A percentile compares a stretch with the other conserved stretches of the same genome.
Evolutionary conservation across 371 early-diverging fungal genomes (phyloP).

Genomic region (Dichotomocladium elegans): DNA sequence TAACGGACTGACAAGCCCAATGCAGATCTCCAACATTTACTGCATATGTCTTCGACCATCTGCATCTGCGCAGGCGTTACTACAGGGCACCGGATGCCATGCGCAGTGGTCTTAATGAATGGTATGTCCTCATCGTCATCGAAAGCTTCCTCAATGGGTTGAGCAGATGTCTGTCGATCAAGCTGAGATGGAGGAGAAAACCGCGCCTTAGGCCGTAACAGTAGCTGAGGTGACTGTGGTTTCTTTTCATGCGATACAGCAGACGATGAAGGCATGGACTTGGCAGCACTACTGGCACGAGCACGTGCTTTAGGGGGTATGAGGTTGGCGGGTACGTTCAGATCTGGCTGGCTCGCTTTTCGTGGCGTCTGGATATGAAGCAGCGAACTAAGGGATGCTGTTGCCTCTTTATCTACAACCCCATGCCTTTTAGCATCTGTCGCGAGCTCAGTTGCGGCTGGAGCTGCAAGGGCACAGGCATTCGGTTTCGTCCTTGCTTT

Average conservation of each 20-base stretch:
- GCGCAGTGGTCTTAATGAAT: conserved; percentile 45
- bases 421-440: not conserved
- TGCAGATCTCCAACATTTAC: conserved; percentile 16
- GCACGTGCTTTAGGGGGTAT: conserved; percentile 28
- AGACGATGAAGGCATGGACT: not conserved
- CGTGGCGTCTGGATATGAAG: not conserved
- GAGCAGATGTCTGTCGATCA: not conserved
- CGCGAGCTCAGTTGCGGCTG: no score
- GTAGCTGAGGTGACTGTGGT: not conserved
- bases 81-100: conserved; percentile 45
- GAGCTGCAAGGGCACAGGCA: no score
- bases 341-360: conserved; percentile 1
- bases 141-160: not conserved
- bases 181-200: no score
- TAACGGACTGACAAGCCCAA: not conserved
- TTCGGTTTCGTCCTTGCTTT: no score
- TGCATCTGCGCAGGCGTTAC: conserved; percentile 62
- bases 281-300: not conserved
- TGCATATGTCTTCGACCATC: conserved; percentile 53
- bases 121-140: not conserved
- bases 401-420: not conserved
- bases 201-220: no score
- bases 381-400: not conserved
- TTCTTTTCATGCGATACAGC: not conserved
- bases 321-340: conserved; percentile 17